Conservation (phyloP, 2,329 filamentous ascomycete species). For the Diaporthe sp. region DNA sequence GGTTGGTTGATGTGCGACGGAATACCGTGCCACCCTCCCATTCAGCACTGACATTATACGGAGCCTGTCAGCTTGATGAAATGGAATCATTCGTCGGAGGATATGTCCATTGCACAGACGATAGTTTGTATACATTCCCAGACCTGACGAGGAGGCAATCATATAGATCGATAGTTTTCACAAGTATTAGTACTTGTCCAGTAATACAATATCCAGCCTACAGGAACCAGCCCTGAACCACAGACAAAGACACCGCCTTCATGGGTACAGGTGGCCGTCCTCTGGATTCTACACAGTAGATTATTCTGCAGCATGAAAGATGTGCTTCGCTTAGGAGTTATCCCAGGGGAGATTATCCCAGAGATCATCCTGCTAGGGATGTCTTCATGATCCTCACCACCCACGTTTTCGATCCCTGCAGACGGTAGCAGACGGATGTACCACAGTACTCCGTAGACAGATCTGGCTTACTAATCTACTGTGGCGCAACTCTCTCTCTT, state of each 20-base stretch:
- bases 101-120: neutral
- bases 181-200: too few relatives aligned
- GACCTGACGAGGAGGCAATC: neutral
- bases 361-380: neutral
- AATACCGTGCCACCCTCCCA: neutral
- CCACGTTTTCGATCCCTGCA: neutral
- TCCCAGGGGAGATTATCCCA: neutral
- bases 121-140: neutral
- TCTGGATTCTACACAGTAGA: neutral
- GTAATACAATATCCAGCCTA: too few relatives aligned
- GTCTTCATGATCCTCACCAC: neutral
- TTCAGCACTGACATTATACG: too few relatives aligned
- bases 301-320: neutral
- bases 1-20: neutral
- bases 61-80: neutral
- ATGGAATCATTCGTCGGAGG: neutral
- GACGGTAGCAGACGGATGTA: neutral
- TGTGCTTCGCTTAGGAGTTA: neutral
- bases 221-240: neutral
- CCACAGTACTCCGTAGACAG: too few relatives aligned
- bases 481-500: neutral
- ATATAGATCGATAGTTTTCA: neutral
- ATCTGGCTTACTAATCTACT: slow-evolving; percentile 5
- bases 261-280: too few relatives aligned
- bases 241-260: neutral